Evolutionary conservation across 176 grass and related monocot genomes (phyloP).

Genomic region (Zoysia pacifica): DNA sequence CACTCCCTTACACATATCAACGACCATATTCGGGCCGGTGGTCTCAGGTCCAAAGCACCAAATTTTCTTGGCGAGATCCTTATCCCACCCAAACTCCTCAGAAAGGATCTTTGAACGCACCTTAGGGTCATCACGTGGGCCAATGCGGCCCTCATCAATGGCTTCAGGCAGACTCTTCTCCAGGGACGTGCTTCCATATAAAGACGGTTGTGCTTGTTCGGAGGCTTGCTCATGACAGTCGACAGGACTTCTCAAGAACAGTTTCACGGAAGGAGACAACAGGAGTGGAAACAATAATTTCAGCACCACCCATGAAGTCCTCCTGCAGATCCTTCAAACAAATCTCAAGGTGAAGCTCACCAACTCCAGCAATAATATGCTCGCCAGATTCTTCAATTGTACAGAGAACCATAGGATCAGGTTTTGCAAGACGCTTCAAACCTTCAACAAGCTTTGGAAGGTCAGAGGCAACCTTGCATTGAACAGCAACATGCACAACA

Average conservation of each 20-base stretch:
- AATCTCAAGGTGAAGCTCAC: conserved; percentile 78
- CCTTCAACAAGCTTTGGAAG: conserved; percentile 82
- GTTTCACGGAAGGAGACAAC: conserved; percentile 90
- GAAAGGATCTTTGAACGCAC: conserved; percentile 68
- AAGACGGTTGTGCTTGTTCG: conserved; percentile 80
- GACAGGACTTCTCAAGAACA: conserved; percentile 68
- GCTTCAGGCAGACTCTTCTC: conserved; percentile 72
- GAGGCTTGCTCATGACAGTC: conserved; percentile 83
- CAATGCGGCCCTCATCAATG: conserved; percentile 67
- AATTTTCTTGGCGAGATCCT: conserved; percentile 89
- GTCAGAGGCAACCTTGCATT: conserved; percentile 74
- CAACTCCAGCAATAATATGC: conserved; percentile 74
- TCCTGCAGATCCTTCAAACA: conserved; percentile 83
- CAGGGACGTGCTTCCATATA: conserved; percentile 78
- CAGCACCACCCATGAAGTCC: conserved; percentile 79
- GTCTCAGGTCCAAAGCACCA: conserved; percentile 92
- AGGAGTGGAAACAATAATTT: conserved; percentile 64
- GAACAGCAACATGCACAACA: conserved; percentile 76
- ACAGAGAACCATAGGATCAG: conserved; percentile 79
- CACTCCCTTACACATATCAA: conserved; percentile 88
- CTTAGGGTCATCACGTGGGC: conserved; percentile 80
- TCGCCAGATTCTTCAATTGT: conserved; percentile 70
- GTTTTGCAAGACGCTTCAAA: conserved; percentile 68
- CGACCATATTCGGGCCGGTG: conserved; percentile 71
- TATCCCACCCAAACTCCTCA: conserved; percentile 79